Conservation (phyloP, 305 asterid genomes). For the Rubia peregrina region DNA sequence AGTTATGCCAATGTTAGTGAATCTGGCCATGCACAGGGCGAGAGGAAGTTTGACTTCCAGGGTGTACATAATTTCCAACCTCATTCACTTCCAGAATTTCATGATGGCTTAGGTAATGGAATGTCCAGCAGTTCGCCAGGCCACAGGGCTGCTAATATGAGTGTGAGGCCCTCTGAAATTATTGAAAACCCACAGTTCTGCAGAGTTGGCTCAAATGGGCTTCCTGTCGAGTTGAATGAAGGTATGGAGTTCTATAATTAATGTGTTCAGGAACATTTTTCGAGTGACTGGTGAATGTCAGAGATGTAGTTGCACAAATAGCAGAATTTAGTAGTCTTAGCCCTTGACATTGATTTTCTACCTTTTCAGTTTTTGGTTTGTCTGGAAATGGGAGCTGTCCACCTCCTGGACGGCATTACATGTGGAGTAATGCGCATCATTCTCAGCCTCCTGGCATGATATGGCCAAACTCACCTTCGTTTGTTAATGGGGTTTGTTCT, state of each 20-base stretch:
- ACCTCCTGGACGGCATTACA: slow-evolving; percentile 73
- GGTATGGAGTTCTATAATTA: slow-evolving; percentile 30
- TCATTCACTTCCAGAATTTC: slow-evolving; percentile 81
- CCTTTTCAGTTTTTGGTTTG: slow-evolving; percentile 56
- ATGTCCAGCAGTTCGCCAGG: slow-evolving; percentile 59
- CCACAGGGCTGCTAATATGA: slow-evolving; percentile 48
- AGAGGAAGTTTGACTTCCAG: slow-evolving; percentile 51
- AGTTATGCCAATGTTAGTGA: slow-evolving; percentile 48
- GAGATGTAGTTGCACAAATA: not conserved
- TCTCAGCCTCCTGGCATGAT: slow-evolving; percentile 64
- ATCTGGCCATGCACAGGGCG: slow-evolving; percentile 47
- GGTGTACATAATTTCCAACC: slow-evolving; percentile 57
- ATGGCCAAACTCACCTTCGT: slow-evolving; percentile 86
- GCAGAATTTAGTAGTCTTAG: not conserved
- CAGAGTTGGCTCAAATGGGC: slow-evolving; percentile 53
- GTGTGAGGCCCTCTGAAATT: slow-evolving; percentile 47
- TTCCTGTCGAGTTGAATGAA: slow-evolving; percentile 60
- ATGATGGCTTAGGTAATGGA: slow-evolving; percentile 63
- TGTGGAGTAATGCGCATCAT: slow-evolving; percentile 74
- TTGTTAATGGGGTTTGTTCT: slow-evolving; percentile 57
- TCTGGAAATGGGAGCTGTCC: slow-evolving; percentile 78
- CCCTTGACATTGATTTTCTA: not conserved
- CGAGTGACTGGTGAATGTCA: not conserved
- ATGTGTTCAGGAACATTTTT: not conserved
- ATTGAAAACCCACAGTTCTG: slow-evolving; percentile 58